Conservation (phyloP, 805 yeast genomes). For the Candida sanyiensis region DNA sequence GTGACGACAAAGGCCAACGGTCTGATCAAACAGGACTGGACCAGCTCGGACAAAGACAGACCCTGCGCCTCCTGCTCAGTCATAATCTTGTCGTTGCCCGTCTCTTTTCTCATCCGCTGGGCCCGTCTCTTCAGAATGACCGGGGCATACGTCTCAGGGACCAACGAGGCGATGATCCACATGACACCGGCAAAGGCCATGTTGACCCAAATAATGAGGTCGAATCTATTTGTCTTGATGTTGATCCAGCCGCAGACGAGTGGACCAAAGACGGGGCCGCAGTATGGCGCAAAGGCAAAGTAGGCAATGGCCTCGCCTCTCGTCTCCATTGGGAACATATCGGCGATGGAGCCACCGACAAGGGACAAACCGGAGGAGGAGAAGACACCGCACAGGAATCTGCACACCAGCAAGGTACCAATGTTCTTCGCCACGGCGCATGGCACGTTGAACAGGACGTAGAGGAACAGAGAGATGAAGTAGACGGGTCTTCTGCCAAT, state of each 20-base stretch:
- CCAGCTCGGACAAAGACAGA: conserved; percentile 58
- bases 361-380: conserved; percentile 76
- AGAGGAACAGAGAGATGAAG: conserved; percentile 65
- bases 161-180: conserved; percentile 57
- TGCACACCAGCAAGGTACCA: conserved; percentile 72
- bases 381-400: conserved; percentile 85
- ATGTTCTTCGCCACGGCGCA: conserved; percentile 81
- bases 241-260: conserved; percentile 81
- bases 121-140: conserved; percentile 69
- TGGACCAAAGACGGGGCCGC: conserved; percentile 90
- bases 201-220: conserved; percentile 81
- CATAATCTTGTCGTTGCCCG: conserved; percentile 80
- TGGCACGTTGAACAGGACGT: conserved; percentile 78
- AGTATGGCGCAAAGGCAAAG: conserved; percentile 87
- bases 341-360: conserved; percentile 90
- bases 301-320: conserved; percentile 88
- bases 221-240: conserved; percentile 62
- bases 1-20: conserved; percentile 73
- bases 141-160: conserved; percentile 93
- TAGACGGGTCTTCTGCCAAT: conserved; percentile 85
- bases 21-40: conserved; percentile 67
- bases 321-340: conserved; percentile 73
- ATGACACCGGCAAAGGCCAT: conserved; percentile 86
- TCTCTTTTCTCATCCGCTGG: conserved; percentile 58
- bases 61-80: conserved; percentile 90